phyloP scores from a whole-genome alignment of 305 asterid species.

The Rubia occidens region DNA sequence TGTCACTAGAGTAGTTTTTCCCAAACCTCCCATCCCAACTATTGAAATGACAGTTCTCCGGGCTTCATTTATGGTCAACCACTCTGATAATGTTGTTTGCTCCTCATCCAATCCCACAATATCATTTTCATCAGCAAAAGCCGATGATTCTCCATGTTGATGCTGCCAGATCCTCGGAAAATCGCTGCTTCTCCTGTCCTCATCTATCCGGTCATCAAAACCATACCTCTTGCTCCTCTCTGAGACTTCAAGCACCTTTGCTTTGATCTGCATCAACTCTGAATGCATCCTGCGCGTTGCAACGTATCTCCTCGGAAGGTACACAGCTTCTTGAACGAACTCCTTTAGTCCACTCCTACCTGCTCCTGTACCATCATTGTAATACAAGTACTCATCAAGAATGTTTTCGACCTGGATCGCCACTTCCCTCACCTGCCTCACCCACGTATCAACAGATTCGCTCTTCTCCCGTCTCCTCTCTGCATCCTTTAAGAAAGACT shows the following conservation, averaged over 20 bases:
- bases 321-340: conserved; percentile 8
- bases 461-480: conserved; percentile 16
- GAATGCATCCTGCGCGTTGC: conserved; percentile 11
- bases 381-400: conserved; percentile 21
- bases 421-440: conserved; percentile 21
- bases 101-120: conserved; percentile 23
- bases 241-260: conserved; percentile 20
- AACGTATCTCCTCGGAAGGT: conserved; percentile 4
- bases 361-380: conserved; percentile 6
- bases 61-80: conserved; percentile 10
- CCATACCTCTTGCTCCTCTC: conserved; percentile 24
- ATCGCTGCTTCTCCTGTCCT: conserved; percentile 16
- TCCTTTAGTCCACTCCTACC: neutral
- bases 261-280: conserved; percentile 16
- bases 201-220: conserved; percentile 17
- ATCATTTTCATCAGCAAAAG: conserved; percentile 17
- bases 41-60: conserved; percentile 17
- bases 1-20: conserved; percentile 24
- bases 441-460: conserved; percentile 20
- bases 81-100: conserved; percentile 6
- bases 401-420: conserved; percentile 18
- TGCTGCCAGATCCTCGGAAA: conserved; percentile 17
- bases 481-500: conserved; percentile 25
- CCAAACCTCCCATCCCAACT: conserved; percentile 25
- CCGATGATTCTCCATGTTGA: conserved; percentile 21